Percentiles rank a stretch among this genome's conserved stretches.
Evolutionary conservation across 768 basidiomycete genomes (phyloP).

Genomic region (Dentipellis fragilis): DNA sequence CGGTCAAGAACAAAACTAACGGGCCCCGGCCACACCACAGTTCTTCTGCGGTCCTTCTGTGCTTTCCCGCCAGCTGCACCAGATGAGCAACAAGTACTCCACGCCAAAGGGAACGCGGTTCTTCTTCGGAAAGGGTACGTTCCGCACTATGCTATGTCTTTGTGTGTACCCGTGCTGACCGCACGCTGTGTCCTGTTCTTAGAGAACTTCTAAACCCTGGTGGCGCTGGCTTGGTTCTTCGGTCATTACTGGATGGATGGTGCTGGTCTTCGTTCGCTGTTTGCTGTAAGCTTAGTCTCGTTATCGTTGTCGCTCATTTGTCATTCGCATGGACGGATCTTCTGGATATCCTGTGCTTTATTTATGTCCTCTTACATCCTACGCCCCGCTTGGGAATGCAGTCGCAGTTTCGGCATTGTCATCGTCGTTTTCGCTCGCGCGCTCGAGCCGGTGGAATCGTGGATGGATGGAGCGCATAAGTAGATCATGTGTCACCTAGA

Average conservation of each 20-base stretch:
- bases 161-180: neutral
- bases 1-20: neutral
- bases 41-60: conserved; percentile 84
- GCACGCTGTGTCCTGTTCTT: neutral
- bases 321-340: neutral
- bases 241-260: neutral
- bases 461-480: no score
- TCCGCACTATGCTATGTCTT: neutral
- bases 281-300: neutral
- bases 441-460: no score
- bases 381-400: neutral
- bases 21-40: conserved; percentile 15
- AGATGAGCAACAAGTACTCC: conserved; percentile 81
- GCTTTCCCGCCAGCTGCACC: conserved; percentile 62
- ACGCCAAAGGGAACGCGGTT: conserved; percentile 69
- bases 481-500: no score
- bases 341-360: neutral
- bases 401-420: no score
- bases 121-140: conserved; percentile 82
- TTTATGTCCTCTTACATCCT: neutral
- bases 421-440: no score
- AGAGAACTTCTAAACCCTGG: conserved; percentile 15
- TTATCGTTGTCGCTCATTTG: neutral
- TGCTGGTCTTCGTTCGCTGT: neutral
- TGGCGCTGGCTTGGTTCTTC: neutral